phyloP scores from a whole-genome alignment of 495 filamentous ascomycete species.

The Penicillium maclennaniae region DNA sequence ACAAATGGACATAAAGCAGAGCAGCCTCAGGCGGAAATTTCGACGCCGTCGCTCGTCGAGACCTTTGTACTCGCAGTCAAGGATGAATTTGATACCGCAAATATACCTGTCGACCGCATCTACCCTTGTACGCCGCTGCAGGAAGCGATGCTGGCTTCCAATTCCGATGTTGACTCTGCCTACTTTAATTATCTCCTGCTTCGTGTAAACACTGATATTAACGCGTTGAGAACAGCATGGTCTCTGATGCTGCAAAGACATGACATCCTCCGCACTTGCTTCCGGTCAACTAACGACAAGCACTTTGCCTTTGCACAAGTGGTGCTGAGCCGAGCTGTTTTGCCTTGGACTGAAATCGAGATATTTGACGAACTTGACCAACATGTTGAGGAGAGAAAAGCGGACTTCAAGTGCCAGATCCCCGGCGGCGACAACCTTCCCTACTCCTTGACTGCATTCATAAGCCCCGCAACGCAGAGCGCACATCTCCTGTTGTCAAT shows the following conservation, averaged over 20 bases:
- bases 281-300: constrained; percentile 49
- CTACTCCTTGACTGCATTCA: constrained; percentile 26
- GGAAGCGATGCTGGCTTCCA: constrained; percentile 71
- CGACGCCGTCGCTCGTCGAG: constrained; percentile 10
- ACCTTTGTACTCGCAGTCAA: constrained; percentile 9
- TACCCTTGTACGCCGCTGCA: constrained; percentile 80
- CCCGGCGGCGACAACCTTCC: constrained; percentile 24
- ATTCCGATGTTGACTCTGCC: constrained; percentile 30
- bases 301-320: constrained; percentile 56
- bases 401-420: constrained; percentile 18
- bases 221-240: constrained; percentile 44
- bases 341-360: constrained; percentile 23
- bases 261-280: constrained; percentile 61
- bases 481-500: constrained; percentile 54
- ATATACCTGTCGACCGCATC: constrained; percentile 46
- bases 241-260: constrained; percentile 50
- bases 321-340: constrained; percentile 33
- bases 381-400: constrained; percentile 19
- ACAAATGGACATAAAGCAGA: constrained; percentile 3
- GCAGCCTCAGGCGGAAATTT: neutral
- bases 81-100: constrained; percentile 18
- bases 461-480: constrained; percentile 8
- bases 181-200: constrained; percentile 58
- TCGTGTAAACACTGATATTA: constrained; percentile 40
- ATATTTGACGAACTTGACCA: constrained; percentile 12